Evolutionary conservation across 805 yeast genomes (phyloP).

Genomic region (Myxozyma geophila): DNA sequence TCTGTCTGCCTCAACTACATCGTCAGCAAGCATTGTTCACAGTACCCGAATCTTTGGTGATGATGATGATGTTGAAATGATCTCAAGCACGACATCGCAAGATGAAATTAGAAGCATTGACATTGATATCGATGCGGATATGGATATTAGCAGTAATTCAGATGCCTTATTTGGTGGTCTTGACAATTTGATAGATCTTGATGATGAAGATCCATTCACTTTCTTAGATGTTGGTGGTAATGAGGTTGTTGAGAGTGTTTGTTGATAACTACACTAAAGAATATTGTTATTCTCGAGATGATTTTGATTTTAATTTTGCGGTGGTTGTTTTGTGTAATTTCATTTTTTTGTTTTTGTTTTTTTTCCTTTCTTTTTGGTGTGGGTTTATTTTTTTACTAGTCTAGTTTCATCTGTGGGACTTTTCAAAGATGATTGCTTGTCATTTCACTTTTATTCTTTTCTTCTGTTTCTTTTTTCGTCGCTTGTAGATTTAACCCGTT

Average conservation of each 20-base stretch:
- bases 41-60: conserved; percentile 9
- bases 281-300: neutral
- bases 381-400: neutral
- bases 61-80: conserved; percentile 34
- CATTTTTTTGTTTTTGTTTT: neutral
- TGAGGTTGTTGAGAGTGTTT: conserved; percentile 26
- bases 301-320: neutral
- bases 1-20: conserved; percentile 2
- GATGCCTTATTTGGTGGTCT: conserved; percentile 3
- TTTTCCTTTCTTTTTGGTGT: neutral
- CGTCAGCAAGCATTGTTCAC: conserved; percentile 8
- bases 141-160: neutral
- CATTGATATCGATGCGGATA: conserved; percentile 23
- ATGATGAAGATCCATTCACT: conserved; percentile 30
- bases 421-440: neutral
- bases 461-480: too few relatives aligned
- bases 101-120: conserved; percentile 27
- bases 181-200: conserved; percentile 1
- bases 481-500: too few relatives aligned
- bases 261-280: conserved; percentile 10
- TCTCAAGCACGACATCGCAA: conserved; percentile 26
- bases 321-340: neutral
- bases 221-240: conserved; percentile 28
- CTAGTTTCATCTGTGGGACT: neutral
- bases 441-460: neutral